Evolutionary conservation across 345 rosid species (phyloP).

Genomic region (Cardiospermum halicacabum): DNA sequence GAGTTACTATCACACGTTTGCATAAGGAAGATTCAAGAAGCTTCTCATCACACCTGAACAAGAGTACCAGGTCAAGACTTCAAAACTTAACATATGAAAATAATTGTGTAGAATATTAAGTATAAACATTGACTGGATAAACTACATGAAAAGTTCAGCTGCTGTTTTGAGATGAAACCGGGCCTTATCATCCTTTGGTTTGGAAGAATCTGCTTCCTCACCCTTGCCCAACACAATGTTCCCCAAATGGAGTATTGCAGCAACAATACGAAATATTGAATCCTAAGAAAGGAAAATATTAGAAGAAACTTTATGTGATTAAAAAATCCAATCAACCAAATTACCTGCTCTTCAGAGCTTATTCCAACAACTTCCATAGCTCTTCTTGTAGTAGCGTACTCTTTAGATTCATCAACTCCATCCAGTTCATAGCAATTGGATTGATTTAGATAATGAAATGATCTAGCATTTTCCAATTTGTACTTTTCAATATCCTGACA

Average conservation of each 20-base stretch:
- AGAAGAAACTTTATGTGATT: conserved; percentile 17
- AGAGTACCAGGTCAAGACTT: conserved; percentile 24
- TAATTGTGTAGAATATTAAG: neutral
- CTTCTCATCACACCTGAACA: conserved; percentile 79
- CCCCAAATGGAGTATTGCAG: conserved; percentile 97
- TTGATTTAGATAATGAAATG: conserved; percentile 87
- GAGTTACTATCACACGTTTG: conserved; percentile 94
- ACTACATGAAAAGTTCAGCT: conserved; percentile 85
- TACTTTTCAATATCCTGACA: conserved; percentile 68
- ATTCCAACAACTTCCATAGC: conserved; percentile 98
- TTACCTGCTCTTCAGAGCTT: conserved; percentile 74
- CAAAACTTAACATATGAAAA: conserved; percentile 7
- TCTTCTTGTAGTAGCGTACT: conserved; percentile 69
- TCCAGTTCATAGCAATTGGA: conserved; percentile 80
- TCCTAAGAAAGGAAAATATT: conserved; percentile 44
- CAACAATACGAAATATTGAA: conserved; percentile 84
- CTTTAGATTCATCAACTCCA: conserved; percentile 77
- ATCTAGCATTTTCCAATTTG: conserved; percentile 77
- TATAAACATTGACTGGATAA: conserved; percentile 8
- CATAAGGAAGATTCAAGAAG: conserved; percentile 85
- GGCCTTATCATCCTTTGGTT: conserved; percentile 85
- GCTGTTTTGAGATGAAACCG: conserved; percentile 69
- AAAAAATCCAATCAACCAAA: conserved; percentile 15
- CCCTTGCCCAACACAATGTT: conserved; percentile 83
- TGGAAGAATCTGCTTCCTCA: conserved; percentile 72